Evolutionary conservation across 192 early-diverging fungal genomes (phyloP).

Genomic region (Radiomyces spectabilis): DNA sequence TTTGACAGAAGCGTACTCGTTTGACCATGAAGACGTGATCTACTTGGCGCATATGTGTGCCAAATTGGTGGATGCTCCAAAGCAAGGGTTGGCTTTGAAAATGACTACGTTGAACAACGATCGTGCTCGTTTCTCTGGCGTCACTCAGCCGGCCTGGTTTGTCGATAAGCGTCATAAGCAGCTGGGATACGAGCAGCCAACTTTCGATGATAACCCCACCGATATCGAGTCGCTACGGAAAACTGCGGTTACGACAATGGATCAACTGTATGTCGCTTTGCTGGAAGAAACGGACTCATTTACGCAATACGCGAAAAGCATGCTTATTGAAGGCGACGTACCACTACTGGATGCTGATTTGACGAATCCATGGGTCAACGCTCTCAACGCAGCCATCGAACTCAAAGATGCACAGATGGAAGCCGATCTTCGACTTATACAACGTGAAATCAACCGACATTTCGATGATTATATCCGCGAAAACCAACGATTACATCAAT

Average conservation of each 20-base stretch:
- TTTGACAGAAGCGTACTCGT: constrained; percentile 6
- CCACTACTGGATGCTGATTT: not conserved
- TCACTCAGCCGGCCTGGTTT: constrained; percentile 22
- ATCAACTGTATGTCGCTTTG: constrained; percentile 4
- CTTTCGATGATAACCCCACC: not conserved
- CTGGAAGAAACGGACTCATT: constrained; percentile 1
- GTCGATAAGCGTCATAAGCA: constrained; percentile 8
- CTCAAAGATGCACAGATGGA: not conserved
- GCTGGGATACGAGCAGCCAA: too few relatives aligned
- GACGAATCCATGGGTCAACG: not conserved
- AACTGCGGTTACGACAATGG: constrained; percentile 23
- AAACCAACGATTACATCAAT: too few relatives aligned
- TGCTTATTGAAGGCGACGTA: constrained; percentile 7
- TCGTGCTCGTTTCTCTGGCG: not conserved
- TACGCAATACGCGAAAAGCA: not conserved
- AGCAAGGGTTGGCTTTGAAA: constrained; percentile 23
- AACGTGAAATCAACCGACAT: not conserved
- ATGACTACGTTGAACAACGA: not conserved
- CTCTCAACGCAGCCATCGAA: not conserved
- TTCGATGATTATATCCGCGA: not conserved
- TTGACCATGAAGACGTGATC: constrained; percentile 13
- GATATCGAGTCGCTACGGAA: too few relatives aligned
- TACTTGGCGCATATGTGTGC: constrained; percentile 28
- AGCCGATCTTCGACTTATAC: constrained; percentile 1
- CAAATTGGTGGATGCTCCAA: constrained; percentile 22